Conservation (phyloP, 1,284 basidiomycete species). For the Anthracocystis setariae region DNA sequence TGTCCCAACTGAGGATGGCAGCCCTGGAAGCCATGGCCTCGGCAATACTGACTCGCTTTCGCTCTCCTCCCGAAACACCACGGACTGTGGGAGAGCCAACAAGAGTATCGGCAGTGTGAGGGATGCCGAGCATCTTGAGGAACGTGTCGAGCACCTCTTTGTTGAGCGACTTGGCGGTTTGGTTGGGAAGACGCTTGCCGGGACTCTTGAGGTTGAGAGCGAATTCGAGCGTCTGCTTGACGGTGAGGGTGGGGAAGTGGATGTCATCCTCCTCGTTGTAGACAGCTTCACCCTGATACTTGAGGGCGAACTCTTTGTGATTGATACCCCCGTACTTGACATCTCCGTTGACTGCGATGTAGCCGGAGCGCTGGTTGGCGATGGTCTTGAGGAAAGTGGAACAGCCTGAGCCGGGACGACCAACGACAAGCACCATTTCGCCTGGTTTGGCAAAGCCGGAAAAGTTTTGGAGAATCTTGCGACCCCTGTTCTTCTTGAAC, state of each 20-base stretch:
- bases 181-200: conserved; percentile 55
- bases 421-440: conserved; percentile 73
- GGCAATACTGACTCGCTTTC: conserved; percentile 58
- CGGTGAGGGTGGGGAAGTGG: conserved; percentile 54
- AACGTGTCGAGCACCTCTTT: conserved; percentile 63
- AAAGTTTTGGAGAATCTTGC: conserved; percentile 47
- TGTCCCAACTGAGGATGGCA: conserved; percentile 54
- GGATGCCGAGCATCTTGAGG: conserved; percentile 54
- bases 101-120: conserved; percentile 52
- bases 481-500: conserved; percentile 13
- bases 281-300: conserved; percentile 51
- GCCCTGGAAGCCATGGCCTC: conserved; percentile 52
- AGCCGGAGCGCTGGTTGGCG: conserved; percentile 70
- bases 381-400: conserved; percentile 72
- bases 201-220: conserved; percentile 54
- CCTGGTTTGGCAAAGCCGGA: conserved; percentile 71
- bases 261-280: conserved; percentile 57
- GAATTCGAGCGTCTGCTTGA: conserved; percentile 54
- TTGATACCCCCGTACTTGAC: conserved; percentile 68
- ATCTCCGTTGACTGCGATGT: conserved; percentile 58
- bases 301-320: conserved; percentile 72
- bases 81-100: conserved; percentile 55
- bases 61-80: conserved; percentile 69
- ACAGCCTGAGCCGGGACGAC: conserved; percentile 74
- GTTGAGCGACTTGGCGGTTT: conserved; percentile 29